Evolutionary conservation across 345 rosid species (phyloP).

Genomic region (Heritiera fomes): DNA sequence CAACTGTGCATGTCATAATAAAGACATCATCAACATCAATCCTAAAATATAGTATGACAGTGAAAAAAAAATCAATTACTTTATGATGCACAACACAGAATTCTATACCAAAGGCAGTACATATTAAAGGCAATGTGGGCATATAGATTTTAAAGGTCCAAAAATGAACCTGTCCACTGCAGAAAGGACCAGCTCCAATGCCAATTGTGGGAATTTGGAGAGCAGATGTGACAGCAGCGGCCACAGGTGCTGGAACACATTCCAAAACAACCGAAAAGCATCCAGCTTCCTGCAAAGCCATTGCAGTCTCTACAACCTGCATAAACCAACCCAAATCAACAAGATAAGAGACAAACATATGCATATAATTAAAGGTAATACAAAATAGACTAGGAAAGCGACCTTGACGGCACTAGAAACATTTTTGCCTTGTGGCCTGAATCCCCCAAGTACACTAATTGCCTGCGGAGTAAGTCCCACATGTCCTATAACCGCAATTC

Average conservation of each 20-base stretch:
- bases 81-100: neutral
- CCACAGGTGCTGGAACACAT: constrained; percentile 55
- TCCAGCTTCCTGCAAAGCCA: constrained; percentile 90
- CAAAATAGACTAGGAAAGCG: neutral
- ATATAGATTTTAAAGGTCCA: neutral
- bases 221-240: constrained; percentile 90
- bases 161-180: constrained; percentile 81
- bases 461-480: constrained; percentile 95
- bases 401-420: constrained; percentile 86
- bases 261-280: constrained; percentile 62
- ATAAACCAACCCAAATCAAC: constrained; percentile 21
- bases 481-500: constrained; percentile 95
- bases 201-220: constrained; percentile 92
- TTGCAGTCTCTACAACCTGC: constrained; percentile 93
- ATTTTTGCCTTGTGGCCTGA: constrained; percentile 88
- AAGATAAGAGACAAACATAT: neutral
- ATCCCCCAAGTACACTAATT: constrained; percentile 94
- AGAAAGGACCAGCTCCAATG: constrained; percentile 94
- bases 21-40: neutral
- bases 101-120: neutral
- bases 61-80: neutral
- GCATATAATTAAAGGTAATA: neutral
- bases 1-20: neutral
- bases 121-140: neutral
- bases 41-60: neutral